These are phyloP conservation scores for Alternaria burnsii DNA, from an alignment of 2,329 filamentous ascomycete species.

Conservation along the genomic window DNA sequence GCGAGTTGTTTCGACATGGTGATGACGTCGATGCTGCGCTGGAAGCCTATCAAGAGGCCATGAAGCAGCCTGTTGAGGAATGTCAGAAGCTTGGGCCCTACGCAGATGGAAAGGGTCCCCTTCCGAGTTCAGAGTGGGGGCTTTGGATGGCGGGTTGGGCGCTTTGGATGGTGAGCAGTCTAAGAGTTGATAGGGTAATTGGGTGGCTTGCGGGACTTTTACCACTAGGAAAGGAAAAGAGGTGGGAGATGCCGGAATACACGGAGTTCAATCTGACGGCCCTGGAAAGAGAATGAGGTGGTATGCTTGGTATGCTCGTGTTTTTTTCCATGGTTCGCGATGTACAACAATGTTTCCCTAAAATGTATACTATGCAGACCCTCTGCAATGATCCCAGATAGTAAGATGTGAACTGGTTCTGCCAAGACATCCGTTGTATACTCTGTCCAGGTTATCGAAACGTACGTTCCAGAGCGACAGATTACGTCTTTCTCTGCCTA, in stretches of 20 bases:
- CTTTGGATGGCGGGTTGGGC: background rate
- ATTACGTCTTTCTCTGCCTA: background rate
- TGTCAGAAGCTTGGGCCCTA: constrained; percentile 22
- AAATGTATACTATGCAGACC: background rate
- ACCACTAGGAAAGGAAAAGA: background rate
- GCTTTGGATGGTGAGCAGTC: background rate
- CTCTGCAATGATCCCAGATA: background rate
- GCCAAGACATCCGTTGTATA: too few relatives aligned
- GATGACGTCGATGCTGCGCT: constrained; percentile 29
- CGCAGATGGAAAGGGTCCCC: background rate
- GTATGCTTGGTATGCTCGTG: background rate
- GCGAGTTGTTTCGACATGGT: constrained; percentile 35
- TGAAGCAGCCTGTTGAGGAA: constrained; percentile 29
- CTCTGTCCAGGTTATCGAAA: too few relatives aligned
- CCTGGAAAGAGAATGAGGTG: background rate
- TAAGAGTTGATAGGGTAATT: background rate
- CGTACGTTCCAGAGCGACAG: too few relatives aligned
- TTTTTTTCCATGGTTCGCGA: background rate
- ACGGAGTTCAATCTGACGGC: constrained; percentile 23
- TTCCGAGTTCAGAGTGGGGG: constrained; percentile 1
- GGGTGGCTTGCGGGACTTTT: background rate
- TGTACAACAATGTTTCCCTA: background rate
- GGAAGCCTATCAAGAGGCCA: constrained; percentile 29
- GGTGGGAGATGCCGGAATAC: constrained; percentile 10
- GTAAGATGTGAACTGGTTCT: background rate